Evolutionary conservation across 1,284 basidiomycete genomes (phyloP), one percentile per base, ranked within the genome.

Genomic region (Cutaneotrichosporon arboriforme): DNA sequence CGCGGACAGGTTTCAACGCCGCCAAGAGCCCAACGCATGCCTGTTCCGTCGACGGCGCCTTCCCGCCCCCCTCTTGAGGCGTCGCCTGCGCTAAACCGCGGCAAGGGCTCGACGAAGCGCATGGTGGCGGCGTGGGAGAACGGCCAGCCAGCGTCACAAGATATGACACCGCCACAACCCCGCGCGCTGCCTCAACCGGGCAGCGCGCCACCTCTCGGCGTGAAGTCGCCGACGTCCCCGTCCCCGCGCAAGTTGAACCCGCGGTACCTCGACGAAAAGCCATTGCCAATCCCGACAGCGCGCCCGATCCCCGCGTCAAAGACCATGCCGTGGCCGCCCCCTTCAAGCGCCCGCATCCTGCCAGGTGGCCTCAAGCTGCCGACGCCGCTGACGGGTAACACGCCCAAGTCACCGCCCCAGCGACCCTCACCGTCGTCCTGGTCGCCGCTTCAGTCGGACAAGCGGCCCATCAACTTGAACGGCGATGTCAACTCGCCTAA

Each of bases 81-180:
- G 10, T 40, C 38, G 20, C 15, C 38, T 14, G 46, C 37, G 14
- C 46, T 58, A 34, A 35, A 53, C 26, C 46, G 62, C 31, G 58
- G 60, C 14, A 51, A 39, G 35, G 66, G 68, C 12, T 65, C 68
- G 8, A 61, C 70, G 3, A 61, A 59, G 43, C 54, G 53, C 37
- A 65, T 71, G 67, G 67, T 73, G 31, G 61, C 64, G 52, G 61
- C 68, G 50, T 73, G 70, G 70, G 70, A 73, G 56, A 62, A 21
- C 17, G 36, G 20, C 22, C 39, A 22, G 9, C 40, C 31, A 18
- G 21, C 42, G 4, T 4, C 48, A 36, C 7, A n/a, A 17, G 47
- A 23, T 18, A 37, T 23, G 17, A 36, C 18, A 14, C 36, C 26
- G 17, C 43, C n/a, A 33, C 44, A 45, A 21, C 14, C n/a, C 10